Percentiles rank a stretch among this genome's conserved stretches.
phyloP scores from a whole-genome alignment of 495 filamentous ascomycete genomes.

The Aspergillus affinis region DNA sequence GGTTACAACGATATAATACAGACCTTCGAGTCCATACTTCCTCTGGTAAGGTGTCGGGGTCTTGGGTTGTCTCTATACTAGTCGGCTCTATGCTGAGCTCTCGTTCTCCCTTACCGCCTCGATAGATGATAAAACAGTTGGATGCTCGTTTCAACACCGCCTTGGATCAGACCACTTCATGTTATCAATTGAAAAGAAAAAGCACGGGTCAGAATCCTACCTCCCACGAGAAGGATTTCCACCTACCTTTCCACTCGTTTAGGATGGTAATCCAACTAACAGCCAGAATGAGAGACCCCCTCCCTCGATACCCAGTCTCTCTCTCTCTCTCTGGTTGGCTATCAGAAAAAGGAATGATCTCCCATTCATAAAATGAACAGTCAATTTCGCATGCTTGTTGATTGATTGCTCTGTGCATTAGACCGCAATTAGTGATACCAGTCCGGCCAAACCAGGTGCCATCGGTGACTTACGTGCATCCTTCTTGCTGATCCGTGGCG shows the following conservation, averaged over 20 bases:
- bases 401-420: neutral
- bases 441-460: neutral
- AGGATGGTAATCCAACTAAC: neutral
- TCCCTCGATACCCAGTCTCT: too few species aligned
- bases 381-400: neutral
- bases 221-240: neutral
- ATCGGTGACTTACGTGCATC: neutral
- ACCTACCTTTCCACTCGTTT: neutral
- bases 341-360: too few species aligned
- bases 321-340: too few species aligned
- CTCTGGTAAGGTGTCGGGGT: neutral
- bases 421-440: neutral
- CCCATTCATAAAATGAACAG: neutral
- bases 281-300: neutral
- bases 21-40: neutral
- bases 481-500: neutral
- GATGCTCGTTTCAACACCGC: too few species aligned
- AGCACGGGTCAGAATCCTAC: neutral
- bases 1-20: neutral
- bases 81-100: too few species aligned
- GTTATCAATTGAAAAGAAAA: neutral
- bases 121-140: neutral
- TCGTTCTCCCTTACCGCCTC: neutral
- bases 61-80: too few species aligned
- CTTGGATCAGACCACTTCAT: neutral